Percentiles rank a stretch among this genome's conserved stretches.
phyloP scores from a whole-genome alignment of 129 eudicot species.

The Mikania micrantha region DNA sequence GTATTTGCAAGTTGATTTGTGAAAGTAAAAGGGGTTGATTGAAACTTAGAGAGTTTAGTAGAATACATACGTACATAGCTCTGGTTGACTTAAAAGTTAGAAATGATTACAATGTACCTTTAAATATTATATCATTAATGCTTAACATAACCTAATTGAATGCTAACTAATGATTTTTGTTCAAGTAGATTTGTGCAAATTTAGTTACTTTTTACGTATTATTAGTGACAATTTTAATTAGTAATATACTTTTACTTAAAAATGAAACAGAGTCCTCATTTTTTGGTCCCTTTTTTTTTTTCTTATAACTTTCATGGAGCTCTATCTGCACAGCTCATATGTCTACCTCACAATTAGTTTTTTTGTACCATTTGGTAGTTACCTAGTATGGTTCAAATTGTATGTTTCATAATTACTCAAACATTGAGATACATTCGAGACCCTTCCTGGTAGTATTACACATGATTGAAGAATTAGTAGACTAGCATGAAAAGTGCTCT shows the following conservation, averaged over 20 bases:
- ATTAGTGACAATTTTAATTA: background rate
- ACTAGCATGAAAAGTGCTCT: slow-evolving; percentile 5
- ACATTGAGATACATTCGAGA: background rate
- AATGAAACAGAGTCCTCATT: background rate
- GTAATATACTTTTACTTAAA: background rate
- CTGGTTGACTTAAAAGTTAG: background rate
- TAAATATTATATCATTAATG: background rate
- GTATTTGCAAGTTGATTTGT: no score
- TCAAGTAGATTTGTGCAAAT: background rate
- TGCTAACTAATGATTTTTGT: slow-evolving; percentile 14
- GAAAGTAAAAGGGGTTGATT: background rate
- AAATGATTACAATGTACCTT: background rate
- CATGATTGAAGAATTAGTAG: background rate
- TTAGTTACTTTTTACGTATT: background rate
- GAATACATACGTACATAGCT: background rate
- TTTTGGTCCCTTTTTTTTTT: background rate
- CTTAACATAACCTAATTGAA: background rate
- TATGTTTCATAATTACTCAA: background rate
- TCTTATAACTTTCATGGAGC: background rate
- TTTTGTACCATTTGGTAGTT: background rate
- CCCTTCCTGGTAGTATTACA: background rate
- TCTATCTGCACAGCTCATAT: background rate
- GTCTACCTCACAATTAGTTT: background rate
- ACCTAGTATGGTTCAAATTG: background rate
- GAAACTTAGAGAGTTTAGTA: slow-evolving; percentile 1